Evolutionary conservation across 2,329 filamentous ascomycete species (phyloP), one percentile per base, ranked within the genome.

Genomic region (Botryotinia narcissicola): DNA sequence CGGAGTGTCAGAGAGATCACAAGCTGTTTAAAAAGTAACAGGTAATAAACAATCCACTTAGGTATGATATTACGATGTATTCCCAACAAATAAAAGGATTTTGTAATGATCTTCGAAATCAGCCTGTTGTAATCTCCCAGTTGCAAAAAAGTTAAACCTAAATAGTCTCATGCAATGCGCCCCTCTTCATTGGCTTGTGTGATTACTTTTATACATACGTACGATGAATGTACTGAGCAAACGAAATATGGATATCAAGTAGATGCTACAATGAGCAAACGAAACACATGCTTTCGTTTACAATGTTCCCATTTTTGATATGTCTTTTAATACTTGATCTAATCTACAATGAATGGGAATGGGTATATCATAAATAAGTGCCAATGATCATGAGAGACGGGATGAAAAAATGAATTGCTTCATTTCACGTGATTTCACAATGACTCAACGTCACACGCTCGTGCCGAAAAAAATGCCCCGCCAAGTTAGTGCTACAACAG

Each of bases 391-490:
- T 37, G 37, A n/a, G 20, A n/a, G 32, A 61, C 51, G 14, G 59
- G 14, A 35, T n/a, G 37, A n/a, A 40, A 40, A 18, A 5, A 68
- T 42, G 25, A 29, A 25, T 57, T 57, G 18, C 37, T 69, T 32
- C n/a, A 32, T 16, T 42, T 69, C 66, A 69, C 66, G 66, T 69
- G 66, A 69, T n/a, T 12, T 32, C 40, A 22, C 25, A 29, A 57
- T 69, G 66, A 69, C 48, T 69, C 66, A 59, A 42, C 25, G 37
- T 68, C 48, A 68, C 66, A 42, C 35, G 25, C 25, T 40, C 10
- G 37, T 16, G 25, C 42, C 25, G 20, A 48, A 46, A 66, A 32
- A 69, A 57, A 57, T 64, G 69, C 69, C 69, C 69, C 69, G 69
- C 69, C 66, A 69, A 48, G 29, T 71, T 48, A 46, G 42, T 35